These are phyloP conservation scores for Deakozyma indianensis DNA, from an alignment of 805 yeast species.

Conservation along the genomic window DNA sequence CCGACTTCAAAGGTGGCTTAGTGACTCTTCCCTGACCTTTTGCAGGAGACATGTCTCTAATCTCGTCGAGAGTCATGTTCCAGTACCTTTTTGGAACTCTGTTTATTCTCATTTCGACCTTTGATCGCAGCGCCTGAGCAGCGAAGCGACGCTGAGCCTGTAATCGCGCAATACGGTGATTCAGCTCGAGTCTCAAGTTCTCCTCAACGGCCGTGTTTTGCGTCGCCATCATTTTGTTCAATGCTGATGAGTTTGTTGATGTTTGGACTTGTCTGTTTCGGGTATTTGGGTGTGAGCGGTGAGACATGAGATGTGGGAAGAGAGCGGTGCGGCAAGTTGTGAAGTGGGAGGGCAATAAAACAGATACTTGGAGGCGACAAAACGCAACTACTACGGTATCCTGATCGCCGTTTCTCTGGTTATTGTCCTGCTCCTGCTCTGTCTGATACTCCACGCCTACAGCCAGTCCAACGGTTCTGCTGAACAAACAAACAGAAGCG, in stretches of 20 bases:
- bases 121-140: slow-evolving; percentile 20
- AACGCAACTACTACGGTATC: too few relatives aligned
- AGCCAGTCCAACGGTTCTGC: too few relatives aligned
- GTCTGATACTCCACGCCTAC: too few relatives aligned
- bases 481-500: too few relatives aligned
- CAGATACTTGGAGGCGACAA: too few relatives aligned
- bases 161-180: slow-evolving; percentile 18
- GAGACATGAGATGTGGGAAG: too few relatives aligned
- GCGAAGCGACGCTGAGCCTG: slow-evolving; percentile 15
- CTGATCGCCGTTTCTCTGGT: too few relatives aligned
- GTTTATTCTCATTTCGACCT: slow-evolving; percentile 30
- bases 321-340: too few relatives aligned
- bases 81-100: slow-evolving; percentile 34
- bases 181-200: slow-evolving; percentile 14
- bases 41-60: slow-evolving; percentile 1
- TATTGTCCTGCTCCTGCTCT: too few relatives aligned
- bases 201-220: not conserved
- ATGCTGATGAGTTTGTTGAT: not conserved
- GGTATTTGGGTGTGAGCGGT: too few relatives aligned
- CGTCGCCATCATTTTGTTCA: slow-evolving; percentile 10
- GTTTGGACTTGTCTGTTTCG: too few relatives aligned
- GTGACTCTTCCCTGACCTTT: not conserved
- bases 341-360: too few relatives aligned
- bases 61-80: slow-evolving; percentile 27
- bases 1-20: not conserved